A percentile compares a stretch with the other conserved stretches of the same genome.
Evolutionary conservation across 352 stramenopile genomes (phyloP).

Genomic region (Hyaloperonospora arabidopsidis): DNA sequence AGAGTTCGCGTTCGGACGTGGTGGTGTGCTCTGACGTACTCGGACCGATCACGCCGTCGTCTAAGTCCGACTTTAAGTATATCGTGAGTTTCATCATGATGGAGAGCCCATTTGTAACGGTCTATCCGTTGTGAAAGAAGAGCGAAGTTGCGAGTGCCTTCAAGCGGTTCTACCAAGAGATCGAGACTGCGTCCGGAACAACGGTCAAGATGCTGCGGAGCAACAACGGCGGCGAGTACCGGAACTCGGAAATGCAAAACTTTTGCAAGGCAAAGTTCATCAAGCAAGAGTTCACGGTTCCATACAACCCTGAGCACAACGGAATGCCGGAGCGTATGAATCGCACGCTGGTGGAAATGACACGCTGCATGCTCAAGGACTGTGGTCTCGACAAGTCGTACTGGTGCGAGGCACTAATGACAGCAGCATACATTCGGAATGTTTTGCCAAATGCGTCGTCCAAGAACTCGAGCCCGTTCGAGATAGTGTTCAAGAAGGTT

Average conservation of each 20-base stretch:
- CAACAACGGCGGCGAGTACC: not conserved
- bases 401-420: not conserved
- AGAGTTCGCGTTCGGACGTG: not conserved
- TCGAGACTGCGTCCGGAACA: not conserved
- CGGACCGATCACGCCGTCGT: not conserved
- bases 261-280: not conserved
- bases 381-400: not conserved
- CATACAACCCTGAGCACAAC: not conserved
- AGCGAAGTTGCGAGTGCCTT: not conserved
- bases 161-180: not conserved
- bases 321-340: not conserved
- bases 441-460: not conserved
- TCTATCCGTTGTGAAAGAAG: not conserved
- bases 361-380: not conserved
- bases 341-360: not conserved
- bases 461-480: not conserved
- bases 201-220: not conserved
- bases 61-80: not conserved
- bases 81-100: conserved; percentile 4
- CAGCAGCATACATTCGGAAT: not conserved
- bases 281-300: not conserved
- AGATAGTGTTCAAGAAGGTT: not conserved
- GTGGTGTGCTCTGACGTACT: not conserved
- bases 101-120: not conserved
- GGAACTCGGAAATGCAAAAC: not conserved